These are phyloP conservation scores for Isatis lusitanica DNA, from an alignment of 441 rosid genomes.

Conservation along the genomic window DNA sequence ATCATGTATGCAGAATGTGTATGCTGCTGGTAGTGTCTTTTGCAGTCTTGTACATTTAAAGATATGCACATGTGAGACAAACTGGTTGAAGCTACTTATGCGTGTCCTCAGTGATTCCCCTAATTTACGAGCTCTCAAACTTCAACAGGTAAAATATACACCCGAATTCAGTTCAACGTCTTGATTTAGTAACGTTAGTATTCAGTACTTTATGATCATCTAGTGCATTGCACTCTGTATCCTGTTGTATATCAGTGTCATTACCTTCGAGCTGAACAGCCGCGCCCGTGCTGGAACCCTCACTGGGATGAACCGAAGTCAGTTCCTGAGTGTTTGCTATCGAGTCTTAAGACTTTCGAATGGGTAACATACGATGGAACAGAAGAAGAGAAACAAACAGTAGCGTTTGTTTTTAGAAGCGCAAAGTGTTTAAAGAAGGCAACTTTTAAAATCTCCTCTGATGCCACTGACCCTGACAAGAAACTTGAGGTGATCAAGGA, in stretches of 20 bases:
- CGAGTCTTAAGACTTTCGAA: constrained; percentile 7
- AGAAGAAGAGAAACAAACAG: neutral
- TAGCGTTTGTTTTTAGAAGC: neutral
- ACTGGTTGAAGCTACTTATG: constrained; percentile 14
- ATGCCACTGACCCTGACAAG: neutral
- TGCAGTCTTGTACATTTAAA: neutral
- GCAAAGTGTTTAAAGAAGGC: constrained; percentile 1
- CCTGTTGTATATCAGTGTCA: neutral
- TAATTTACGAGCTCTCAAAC: neutral
- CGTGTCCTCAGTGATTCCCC: constrained; percentile 13
- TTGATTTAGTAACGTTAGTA: neutral
- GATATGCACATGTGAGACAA: constrained; percentile 8
- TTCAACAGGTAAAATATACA: neutral
- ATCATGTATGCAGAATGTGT: neutral
- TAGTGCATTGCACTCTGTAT: neutral
- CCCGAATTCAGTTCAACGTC: neutral
- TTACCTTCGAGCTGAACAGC: neutral
- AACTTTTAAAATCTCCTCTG: neutral
- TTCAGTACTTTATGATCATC: neutral
- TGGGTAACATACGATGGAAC: neutral
- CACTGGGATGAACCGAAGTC: neutral
- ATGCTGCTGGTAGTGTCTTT: constrained; percentile 10
- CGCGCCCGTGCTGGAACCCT: constrained; percentile 9
- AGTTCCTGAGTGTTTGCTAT: constrained; percentile 4
- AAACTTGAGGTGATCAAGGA: neutral